Evolutionary conservation across 2,329 filamentous ascomycete species (phyloP), one percentile per base, ranked within the genome.

Genomic region (Dothideomycetes sp.): DNA sequence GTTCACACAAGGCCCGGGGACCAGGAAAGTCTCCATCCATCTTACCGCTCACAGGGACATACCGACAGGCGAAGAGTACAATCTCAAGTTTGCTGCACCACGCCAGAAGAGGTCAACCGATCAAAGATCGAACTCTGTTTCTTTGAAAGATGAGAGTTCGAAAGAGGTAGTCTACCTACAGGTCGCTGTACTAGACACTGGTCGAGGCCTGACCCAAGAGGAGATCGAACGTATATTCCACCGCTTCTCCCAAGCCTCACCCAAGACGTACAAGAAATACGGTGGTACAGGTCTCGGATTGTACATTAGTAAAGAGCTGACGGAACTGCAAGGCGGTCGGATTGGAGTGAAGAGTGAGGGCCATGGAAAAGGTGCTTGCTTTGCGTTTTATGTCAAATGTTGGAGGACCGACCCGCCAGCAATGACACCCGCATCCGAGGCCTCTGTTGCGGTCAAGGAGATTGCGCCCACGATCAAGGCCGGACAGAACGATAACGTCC

Each of bases 221-320:
- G 58, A 62, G 35, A 54, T 49, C n/a, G 43, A 49, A 1, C 46
- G 70, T 27, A 63, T 84, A 1, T 84, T 84, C 53, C 71, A 80
- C 46, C 70, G 77, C 22, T 84, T 84, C 52, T 73, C 76, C 10
- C 79, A 84, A 56, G 76, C 77, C 0, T 79, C 71, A 14, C 73
- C 76, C 3, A 72, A 70, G 41, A 81, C 77, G 0, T 77, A 81
- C 45, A 71, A 79, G 29, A 72, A 79, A 43, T 81, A 83, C 47
- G 79, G 79, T 17, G 79, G 79, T 0, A 79, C 74, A 0, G 79
- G 79, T 0, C 64, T 84, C 1, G 79, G 79, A 0, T 62, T 84
- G 0, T 83, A 81, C 52, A 82, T 83, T 41, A 79, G 74, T 31
- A 68, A 77, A n/a, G 68, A 75, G 22, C 65, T 84, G 9, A 77